Evolutionary conservation across 2,329 filamentous ascomycete genomes (phyloP), one percentile per base, ranked within the genome.

Genomic region (Hypoxylon sp.): DNA sequence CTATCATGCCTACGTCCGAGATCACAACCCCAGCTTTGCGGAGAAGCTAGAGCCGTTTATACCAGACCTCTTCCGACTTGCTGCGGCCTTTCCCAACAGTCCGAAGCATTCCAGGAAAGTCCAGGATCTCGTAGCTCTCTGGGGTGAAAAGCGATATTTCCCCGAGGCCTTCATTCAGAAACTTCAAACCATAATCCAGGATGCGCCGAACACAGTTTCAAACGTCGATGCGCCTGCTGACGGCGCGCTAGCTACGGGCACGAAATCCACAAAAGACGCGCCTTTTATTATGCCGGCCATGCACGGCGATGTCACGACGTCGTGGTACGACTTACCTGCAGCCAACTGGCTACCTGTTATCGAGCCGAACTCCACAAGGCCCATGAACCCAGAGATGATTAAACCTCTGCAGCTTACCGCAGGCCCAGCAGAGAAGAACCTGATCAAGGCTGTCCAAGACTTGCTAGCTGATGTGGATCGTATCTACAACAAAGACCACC

Each of bases 281-380:
- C 91, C 92, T 0, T 95, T 89, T 75, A 80, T 91, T 29, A 86
- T 97, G 78, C 94, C 94, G 19, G 84, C 91, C 1, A 88, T 87
- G 62, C 94, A 97, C 77, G 94, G 94, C 44, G 92, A 97, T 76
- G 81, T 86, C 1, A 86, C 88, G 0, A 89, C 86, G 3, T 89
- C 91, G 0, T 97, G 91, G 87, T 92, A 94, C 80, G 93, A 97
- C 71, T 83, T 97, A 0, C 94, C 94, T 0, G 93, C 93, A 1
- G 91, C 89, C 1, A 95, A 93, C 71, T 91, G 94, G 84, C 86
- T 97, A 51, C 92, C 92, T 3, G 90, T 92, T 62, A 89, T 97
- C 66, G 87, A 92, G 42, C 92, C 91, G 3, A 91, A 95, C 75
- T 94, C 92, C 0, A 89, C 88, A 8, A 85, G 87, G 54, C 90